Conservation (phyloP, 2,329 filamentous ascomycete species). For the Lecanicillium sp. region DNA sequence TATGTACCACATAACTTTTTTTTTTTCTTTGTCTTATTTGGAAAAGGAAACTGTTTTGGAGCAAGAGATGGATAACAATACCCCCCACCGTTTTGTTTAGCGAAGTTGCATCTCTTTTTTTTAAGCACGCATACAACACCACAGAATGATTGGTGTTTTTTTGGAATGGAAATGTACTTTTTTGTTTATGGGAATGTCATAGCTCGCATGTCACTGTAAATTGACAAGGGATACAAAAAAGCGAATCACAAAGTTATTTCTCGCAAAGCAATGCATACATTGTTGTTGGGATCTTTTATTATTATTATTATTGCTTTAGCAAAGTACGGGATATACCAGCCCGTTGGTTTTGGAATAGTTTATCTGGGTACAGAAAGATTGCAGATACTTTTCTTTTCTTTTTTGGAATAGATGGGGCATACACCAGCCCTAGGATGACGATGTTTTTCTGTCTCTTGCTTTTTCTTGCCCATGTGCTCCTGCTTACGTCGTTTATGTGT, state of each 20-base stretch:
- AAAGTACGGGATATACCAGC: background rate
- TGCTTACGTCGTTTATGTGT: too few species aligned
- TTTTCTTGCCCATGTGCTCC: too few species aligned
- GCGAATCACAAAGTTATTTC: too few species aligned
- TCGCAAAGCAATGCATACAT: background rate
- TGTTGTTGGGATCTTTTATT: background rate
- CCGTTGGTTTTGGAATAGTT: background rate
- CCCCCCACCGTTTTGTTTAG: slow-evolving; percentile 14
- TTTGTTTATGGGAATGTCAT: background rate
- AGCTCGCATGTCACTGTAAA: too few species aligned
- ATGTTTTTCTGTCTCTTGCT: too few species aligned
- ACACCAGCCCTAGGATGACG: too few species aligned
- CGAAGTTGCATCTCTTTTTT: slow-evolving; percentile 1
- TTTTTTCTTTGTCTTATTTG: slow-evolving; percentile 2
- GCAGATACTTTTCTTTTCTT: background rate
- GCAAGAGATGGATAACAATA: slow-evolving; percentile 17
- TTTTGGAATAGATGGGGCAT: background rate
- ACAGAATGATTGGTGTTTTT: slow-evolving; percentile 1
- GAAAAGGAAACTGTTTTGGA: slow-evolving; percentile 3
- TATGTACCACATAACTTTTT: too few species aligned
- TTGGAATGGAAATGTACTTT: background rate
- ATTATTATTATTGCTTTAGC: too few species aligned
- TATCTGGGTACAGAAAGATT: background rate
- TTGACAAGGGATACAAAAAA: too few species aligned
- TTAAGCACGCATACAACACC: slow-evolving; percentile 2